phyloP scores from a whole-genome alignment of 1,284 basidiomycete genomes.

The Takashimella koratensis region DNA sequence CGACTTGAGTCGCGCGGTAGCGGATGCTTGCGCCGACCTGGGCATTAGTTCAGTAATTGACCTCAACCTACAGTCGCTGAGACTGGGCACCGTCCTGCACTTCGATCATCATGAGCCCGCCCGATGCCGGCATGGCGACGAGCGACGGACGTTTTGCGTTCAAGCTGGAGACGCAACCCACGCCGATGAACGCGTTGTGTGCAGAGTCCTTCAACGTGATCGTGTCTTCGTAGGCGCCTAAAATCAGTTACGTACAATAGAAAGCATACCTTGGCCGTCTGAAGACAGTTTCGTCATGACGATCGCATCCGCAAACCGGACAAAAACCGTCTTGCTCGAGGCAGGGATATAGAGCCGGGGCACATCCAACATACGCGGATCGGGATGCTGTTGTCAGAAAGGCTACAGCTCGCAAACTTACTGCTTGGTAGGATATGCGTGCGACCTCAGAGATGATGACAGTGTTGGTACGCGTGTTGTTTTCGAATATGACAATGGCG shows the following conservation, averaged over 20 bases:
- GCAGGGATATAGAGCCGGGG: conserved; percentile 41
- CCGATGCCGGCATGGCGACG: conserved; percentile 34
- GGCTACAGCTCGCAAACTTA: conserved; percentile 8
- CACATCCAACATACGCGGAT: conserved; percentile 45
- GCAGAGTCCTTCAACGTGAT: conserved; percentile 38
- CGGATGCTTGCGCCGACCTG: conserved; percentile 14
- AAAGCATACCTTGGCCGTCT: no score
- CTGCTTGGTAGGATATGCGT: conserved; percentile 35
- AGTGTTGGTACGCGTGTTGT: conserved; percentile 19
- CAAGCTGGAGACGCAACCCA: conserved; percentile 13
- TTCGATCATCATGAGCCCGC: conserved; percentile 42
- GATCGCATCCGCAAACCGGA: conserved; percentile 46
- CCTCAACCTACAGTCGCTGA: conserved; percentile 9
- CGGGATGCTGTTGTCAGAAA: conserved; percentile 29
- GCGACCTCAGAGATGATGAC: conserved; percentile 28
- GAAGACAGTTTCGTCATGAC: conserved; percentile 39
- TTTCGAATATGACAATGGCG: conserved; percentile 33
- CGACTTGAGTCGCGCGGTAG: conserved; percentile 49
- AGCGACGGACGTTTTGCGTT: conserved; percentile 22
- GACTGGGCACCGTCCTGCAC: conserved; percentile 20
- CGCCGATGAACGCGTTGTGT: conserved; percentile 44
- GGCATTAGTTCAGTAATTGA: conserved; percentile 6
- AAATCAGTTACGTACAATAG: neutral
- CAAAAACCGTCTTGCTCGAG: conserved; percentile 41
- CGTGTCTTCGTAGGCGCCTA: conserved; percentile 39